phyloP scores from a whole-genome alignment of 495 filamentous ascomycete genomes.

The Penicillium chermesinum region DNA sequence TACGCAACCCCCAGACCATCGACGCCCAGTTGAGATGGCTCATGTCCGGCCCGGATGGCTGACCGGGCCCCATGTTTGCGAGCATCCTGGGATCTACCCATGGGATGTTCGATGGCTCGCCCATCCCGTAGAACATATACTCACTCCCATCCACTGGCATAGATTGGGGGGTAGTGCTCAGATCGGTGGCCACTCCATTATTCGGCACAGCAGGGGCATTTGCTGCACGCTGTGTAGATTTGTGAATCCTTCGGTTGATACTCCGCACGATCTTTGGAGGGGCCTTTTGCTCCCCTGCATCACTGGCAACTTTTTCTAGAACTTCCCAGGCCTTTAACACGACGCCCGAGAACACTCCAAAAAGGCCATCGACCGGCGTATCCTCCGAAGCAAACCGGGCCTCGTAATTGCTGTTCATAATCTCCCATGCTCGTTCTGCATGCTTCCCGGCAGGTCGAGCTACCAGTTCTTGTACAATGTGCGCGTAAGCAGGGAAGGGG shows the following conservation, averaged over 20 bases:
- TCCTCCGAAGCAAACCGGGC: slow-evolving; percentile 24
- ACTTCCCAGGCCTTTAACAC: slow-evolving; percentile 47
- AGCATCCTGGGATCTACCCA: neutral
- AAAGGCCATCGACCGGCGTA: slow-evolving; percentile 26
- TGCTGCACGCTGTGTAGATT: neutral
- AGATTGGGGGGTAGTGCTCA: neutral
- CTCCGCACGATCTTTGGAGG: slow-evolving; percentile 37
- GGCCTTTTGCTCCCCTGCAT: slow-evolving; percentile 14
- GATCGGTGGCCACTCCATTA: neutral
- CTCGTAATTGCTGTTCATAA: slow-evolving; percentile 48
- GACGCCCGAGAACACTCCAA: slow-evolving; percentile 37
- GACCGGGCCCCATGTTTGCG: neutral
- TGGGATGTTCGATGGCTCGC: neutral
- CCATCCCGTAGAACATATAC: neutral
- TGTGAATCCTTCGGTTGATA: slow-evolving; percentile 24
- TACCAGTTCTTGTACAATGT: slow-evolving; percentile 43
- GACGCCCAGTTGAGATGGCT: slow-evolving; percentile 3
- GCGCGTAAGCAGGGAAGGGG: slow-evolving; percentile 49
- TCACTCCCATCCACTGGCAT: neutral
- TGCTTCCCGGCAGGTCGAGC: slow-evolving; percentile 29
- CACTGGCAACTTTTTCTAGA: slow-evolving; percentile 15
- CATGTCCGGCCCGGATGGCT: neutral
- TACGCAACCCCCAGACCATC: slow-evolving; percentile 3
- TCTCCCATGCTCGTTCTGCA: slow-evolving; percentile 38
- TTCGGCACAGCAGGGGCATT: neutral